These are phyloP conservation scores for Oropetium thomaeum DNA, from an alignment of 176 grass and related monocot species.

Conservation along the genomic window DNA sequence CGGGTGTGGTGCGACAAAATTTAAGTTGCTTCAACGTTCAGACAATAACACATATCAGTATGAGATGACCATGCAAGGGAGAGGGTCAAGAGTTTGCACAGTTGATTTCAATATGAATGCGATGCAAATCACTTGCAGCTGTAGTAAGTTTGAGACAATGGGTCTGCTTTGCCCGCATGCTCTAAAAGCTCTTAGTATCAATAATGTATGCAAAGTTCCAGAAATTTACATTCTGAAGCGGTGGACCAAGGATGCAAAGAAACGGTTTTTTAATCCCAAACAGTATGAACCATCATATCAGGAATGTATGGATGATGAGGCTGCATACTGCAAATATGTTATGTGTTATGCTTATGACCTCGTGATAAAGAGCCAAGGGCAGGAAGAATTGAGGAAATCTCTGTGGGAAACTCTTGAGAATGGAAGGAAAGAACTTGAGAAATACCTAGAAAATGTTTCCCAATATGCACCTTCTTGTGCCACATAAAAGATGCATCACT, in stretches of 20 bases:
- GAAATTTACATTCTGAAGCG: slow-evolving; percentile 74
- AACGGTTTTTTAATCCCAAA: slow-evolving; percentile 61
- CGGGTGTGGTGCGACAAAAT: slow-evolving; percentile 72
- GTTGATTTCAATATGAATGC: slow-evolving; percentile 50
- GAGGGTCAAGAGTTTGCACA: slow-evolving; percentile 59
- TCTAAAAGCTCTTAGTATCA: slow-evolving; percentile 70
- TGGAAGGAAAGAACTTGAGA: slow-evolving; percentile 58
- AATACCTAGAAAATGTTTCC: slow-evolving; percentile 50
- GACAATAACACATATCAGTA: slow-evolving; percentile 50
- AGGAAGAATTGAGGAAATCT: slow-evolving; percentile 53
- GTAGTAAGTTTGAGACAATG: slow-evolving; percentile 81
- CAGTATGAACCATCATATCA: slow-evolving; percentile 53
- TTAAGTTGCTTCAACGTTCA: slow-evolving; percentile 47
- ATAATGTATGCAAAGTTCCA: slow-evolving; percentile 66
- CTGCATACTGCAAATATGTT: slow-evolving; percentile 62
- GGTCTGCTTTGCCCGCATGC: slow-evolving; percentile 78
- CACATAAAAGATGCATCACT: slow-evolving; percentile 39
- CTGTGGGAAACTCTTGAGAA: slow-evolving; percentile 55
- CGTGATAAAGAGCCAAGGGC: slow-evolving; percentile 69
- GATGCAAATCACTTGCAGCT: slow-evolving; percentile 58
- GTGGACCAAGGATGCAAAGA: slow-evolving; percentile 80
- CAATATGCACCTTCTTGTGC: slow-evolving; percentile 50
- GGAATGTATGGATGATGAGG: slow-evolving; percentile 55
- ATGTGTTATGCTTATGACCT: slow-evolving; percentile 82
- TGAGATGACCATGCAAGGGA: slow-evolving; percentile 81